Evolutionary conservation across 2,329 filamentous ascomycete genomes (phyloP).

Genomic region (Aschersonia sp.): DNA sequence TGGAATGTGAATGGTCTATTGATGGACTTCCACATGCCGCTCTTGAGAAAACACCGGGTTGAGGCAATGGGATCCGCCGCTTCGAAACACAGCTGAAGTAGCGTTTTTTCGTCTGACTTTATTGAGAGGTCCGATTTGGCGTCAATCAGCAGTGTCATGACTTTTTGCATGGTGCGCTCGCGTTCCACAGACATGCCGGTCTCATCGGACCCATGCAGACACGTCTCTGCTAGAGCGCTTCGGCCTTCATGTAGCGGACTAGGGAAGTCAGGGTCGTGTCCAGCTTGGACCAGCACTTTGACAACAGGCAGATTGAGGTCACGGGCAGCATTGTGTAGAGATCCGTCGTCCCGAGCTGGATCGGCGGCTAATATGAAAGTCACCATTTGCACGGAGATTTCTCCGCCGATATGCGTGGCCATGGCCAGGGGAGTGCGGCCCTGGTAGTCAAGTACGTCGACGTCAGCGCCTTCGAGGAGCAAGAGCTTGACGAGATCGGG

Average conservation of each 20-base stretch:
- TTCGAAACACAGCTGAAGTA: slow-evolving; percentile 46
- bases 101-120: slow-evolving; percentile 41
- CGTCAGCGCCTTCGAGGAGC: slow-evolving; percentile 43
- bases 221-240: slow-evolving; percentile 49
- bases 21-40: slow-evolving; percentile 49
- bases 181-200: slow-evolving; percentile 28
- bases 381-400: slow-evolving; percentile 39
- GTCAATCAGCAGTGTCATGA: slow-evolving; percentile 41
- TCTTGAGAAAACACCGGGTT: slow-evolving; percentile 43
- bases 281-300: slow-evolving; percentile 39
- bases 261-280: slow-evolving; percentile 51
- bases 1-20: slow-evolving; percentile 46
- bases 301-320: slow-evolving; percentile 43
- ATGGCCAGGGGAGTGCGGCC: slow-evolving; percentile 46
- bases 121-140: slow-evolving; percentile 41
- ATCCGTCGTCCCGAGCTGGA: slow-evolving; percentile 48
- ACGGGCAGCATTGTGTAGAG: slow-evolving; percentile 49
- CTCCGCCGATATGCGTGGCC: slow-evolving; percentile 40
- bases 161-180: slow-evolving; percentile 40
- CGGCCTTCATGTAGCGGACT: slow-evolving; percentile 47
- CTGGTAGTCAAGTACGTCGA: slow-evolving; percentile 39
- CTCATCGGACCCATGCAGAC: slow-evolving; percentile 35
- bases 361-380: slow-evolving; percentile 38
- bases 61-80: slow-evolving; percentile 38
- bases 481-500: slow-evolving; percentile 43